phyloP scores from a whole-genome alignment of 106 monocot species.

The Dendrobium huoshanense region DNA sequence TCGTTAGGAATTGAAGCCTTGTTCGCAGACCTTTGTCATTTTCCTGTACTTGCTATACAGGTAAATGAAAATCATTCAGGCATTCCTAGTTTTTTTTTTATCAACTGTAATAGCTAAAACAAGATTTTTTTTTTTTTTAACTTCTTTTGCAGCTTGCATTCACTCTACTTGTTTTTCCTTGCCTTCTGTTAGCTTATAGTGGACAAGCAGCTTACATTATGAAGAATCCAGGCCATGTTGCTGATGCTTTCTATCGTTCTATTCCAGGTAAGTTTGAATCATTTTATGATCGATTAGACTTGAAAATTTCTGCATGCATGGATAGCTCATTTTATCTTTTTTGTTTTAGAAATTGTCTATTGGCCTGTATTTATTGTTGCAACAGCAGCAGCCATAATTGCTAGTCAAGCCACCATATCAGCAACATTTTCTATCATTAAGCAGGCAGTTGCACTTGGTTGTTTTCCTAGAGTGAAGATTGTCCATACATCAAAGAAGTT shows the following conservation, averaged over 20 bases:
- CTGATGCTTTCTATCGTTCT: slow-evolving; percentile 50
- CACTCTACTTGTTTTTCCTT: slow-evolving; percentile 50
- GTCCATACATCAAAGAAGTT: slow-evolving; percentile 66
- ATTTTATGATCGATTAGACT: background rate
- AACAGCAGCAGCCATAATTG: slow-evolving; percentile 47
- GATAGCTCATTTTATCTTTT: background rate
- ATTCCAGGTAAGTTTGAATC: slow-evolving; percentile 43
- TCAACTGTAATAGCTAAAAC: background rate
- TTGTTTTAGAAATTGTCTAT: slow-evolving; percentile 37
- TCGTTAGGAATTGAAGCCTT: slow-evolving; percentile 55
- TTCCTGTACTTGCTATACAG: slow-evolving; percentile 56
- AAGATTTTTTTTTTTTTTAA: background rate
- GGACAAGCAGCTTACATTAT: slow-evolving; percentile 70
- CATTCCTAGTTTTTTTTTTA: background rate
- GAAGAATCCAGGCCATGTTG: slow-evolving; percentile 31
- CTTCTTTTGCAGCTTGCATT: slow-evolving; percentile 64
- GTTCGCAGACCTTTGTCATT: slow-evolving; percentile 64
- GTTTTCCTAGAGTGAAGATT: slow-evolving; percentile 60
- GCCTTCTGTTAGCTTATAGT: slow-evolving; percentile 55
- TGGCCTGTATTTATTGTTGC: slow-evolving; percentile 63
- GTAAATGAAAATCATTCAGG: slow-evolving; percentile 13
- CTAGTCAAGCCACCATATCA: slow-evolving; percentile 69
- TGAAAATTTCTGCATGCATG: background rate
- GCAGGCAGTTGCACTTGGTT: slow-evolving; percentile 62
- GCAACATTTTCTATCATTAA: slow-evolving; percentile 68